Percentiles rank a stretch among this genome's conserved stretches.
These are phyloP conservation scores for Centrapalus pauciflorus DNA, from an alignment of 129 eudicot species.

Conservation along the genomic window DNA sequence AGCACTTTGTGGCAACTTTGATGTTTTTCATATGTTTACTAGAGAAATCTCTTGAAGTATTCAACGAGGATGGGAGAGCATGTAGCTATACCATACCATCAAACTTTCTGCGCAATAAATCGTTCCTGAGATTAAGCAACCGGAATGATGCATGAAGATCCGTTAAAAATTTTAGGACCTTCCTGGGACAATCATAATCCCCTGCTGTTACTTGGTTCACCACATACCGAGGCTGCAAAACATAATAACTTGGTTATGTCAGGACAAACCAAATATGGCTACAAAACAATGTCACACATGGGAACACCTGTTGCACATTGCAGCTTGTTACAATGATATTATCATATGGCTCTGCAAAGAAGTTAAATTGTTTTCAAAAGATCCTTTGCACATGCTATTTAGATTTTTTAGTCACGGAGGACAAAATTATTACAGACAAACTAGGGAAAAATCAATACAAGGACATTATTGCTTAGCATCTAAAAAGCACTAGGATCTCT, in stretches of 20 bases:
- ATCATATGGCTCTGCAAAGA: not conserved
- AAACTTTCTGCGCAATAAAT: conserved; percentile 83
- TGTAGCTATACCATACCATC: conserved; percentile 46
- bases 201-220: conserved; percentile 96
- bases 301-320: not conserved
- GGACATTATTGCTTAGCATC: not conserved
- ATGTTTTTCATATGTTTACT: not conserved
- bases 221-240: conserved; percentile 96
- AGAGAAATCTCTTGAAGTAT: not conserved
- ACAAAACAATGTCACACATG: not conserved
- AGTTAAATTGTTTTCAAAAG: not conserved
- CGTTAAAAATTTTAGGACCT: conserved; percentile 75
- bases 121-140: conserved; percentile 93
- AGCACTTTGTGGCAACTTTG: not conserved
- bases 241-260: not conserved
- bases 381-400: not conserved
- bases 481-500: not conserved
- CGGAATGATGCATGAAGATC: conserved; percentile 94
- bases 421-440: not conserved
- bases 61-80: not conserved
- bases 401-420: not conserved
- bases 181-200: conserved; percentile 89
- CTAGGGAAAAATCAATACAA: not conserved
- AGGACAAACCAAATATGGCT: not conserved
- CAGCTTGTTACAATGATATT: not conserved